Evolutionary conservation across 1,139 yeast species (phyloP), one percentile per base, ranked within the genome.

Genomic region (Suhomyces panamericanus): DNA sequence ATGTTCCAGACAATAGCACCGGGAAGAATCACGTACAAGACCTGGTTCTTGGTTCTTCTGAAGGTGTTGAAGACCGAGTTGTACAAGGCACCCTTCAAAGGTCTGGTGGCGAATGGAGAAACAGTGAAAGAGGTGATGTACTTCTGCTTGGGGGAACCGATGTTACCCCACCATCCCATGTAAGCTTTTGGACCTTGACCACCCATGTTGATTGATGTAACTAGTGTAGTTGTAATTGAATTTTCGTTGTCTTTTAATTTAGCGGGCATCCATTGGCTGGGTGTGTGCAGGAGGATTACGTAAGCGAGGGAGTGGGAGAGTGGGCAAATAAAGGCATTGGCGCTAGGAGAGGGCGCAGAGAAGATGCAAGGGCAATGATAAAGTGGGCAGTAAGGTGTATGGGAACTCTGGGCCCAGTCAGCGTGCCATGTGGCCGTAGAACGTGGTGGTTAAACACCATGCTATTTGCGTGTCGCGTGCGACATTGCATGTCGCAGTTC

Each of bases 101-200:
- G 97, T 69, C 82, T 85, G 70, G 95, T 95, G 49, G 96, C 97
- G 59, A 78, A 87, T 52, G 97, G 96, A 52, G 99, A 87, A 51
- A 93, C 91, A 48, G 96, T 77, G 78, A 93, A 95, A 46, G 83
- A 78, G 50, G 90, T 83, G 58, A 87, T 76, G 69, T 87, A 85
- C 73, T 88, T 90, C 77, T 91, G 98, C 65, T 80, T 80, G 65
- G 95, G 95, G 69, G 88, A 78, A 53, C 95, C 90, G 60, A 82
- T 69, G 74, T 76, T 68, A 65, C 97, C 97, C 98, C 98, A 90
- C 96, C 96, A 90, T 62, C 98, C 98, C 91, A 87, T 83, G 66
- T 87, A 90, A 63, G 91, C 67, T 63, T 81, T 82, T 64, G 86
- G 85, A 60, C 82, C 81, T 67, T 83, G 82, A 71, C 85, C 85